Percentiles rank a stretch among this genome's conserved stretches.
These are phyloP conservation scores for Calonectria fujianensis DNA, from an alignment of 2,329 filamentous ascomycete genomes.

Conservation along the genomic window DNA sequence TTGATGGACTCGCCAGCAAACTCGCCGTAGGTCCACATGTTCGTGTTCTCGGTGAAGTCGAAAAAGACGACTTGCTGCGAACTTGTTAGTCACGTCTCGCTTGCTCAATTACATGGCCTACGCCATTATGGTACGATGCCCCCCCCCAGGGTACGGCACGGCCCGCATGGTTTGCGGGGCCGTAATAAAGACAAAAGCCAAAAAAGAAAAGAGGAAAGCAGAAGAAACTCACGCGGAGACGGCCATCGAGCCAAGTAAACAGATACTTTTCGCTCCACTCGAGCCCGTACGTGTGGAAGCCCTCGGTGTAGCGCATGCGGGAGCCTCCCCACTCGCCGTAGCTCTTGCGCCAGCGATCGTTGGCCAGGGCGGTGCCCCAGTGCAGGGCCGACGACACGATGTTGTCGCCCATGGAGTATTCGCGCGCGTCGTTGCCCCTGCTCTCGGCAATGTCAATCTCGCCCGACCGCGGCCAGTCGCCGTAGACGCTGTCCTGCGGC, in stretches of 20 bases:
- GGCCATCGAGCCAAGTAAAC: conserved; percentile 69
- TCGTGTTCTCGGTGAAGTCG: conserved; percentile 60
- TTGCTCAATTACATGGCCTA: background rate
- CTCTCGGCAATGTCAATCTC: conserved; percentile 73
- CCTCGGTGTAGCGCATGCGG: conserved; percentile 60
- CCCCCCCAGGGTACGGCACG: background rate
- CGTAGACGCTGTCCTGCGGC: conserved; percentile 68
- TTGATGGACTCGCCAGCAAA: conserved; percentile 64
- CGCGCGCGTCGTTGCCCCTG: conserved; percentile 66
- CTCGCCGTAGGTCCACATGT: conserved; percentile 59
- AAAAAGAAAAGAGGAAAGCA: conserved; percentile 38
- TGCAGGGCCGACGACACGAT: conserved; percentile 65
- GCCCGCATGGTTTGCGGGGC: background rate
- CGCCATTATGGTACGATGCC: background rate
- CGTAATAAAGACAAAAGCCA: background rate
- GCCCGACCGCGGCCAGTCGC: conserved; percentile 70
- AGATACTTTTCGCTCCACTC: conserved; percentile 72
- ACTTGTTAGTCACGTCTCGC: conserved; percentile 2
- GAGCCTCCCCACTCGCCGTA: conserved; percentile 57
- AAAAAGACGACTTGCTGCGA: conserved; percentile 50
- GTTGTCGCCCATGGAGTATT: conserved; percentile 59
- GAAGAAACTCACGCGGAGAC: conserved; percentile 59
- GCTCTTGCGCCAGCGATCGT: conserved; percentile 58
- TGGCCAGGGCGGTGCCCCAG: conserved; percentile 61
- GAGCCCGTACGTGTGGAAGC: conserved; percentile 70